A percentile compares a stretch with the other conserved stretches of the same genome.
phyloP scores from a whole-genome alignment of 106 monocot genomes.

The Dendrobium huoshanense region DNA sequence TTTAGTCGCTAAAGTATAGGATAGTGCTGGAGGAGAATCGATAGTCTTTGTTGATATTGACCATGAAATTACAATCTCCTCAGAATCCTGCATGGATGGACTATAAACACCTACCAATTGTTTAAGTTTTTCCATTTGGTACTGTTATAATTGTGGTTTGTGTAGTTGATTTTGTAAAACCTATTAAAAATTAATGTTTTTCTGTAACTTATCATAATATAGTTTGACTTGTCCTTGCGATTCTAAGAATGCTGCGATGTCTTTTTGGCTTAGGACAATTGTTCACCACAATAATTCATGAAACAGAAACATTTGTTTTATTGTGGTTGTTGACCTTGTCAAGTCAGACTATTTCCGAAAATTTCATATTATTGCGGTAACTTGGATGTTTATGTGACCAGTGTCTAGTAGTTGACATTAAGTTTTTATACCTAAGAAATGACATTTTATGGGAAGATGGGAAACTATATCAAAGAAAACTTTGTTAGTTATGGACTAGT shows the following conservation, averaged over 20 bases:
- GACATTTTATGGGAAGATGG: too few relatives aligned
- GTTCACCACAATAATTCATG: background rate
- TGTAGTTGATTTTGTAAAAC: background rate
- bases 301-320: too few relatives aligned
- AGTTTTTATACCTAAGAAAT: too few relatives aligned
- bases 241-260: background rate
- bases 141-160: background rate
- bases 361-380: too few relatives aligned
- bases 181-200: background rate
- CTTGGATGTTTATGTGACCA: too few relatives aligned
- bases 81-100: background rate
- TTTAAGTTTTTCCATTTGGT: background rate
- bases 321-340: too few relatives aligned
- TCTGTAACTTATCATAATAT: background rate
- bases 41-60: background rate
- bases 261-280: background rate
- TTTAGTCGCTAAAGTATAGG: background rate
- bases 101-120: background rate
- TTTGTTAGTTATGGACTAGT: too few relatives aligned
- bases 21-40: background rate
- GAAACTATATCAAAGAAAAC: too few relatives aligned
- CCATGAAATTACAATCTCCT: background rate
- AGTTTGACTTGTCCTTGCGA: background rate
- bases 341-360: too few relatives aligned
- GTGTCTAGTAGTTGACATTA: too few relatives aligned